Evolutionary conservation across 1,139 yeast genomes (phyloP).

Genomic region (Meyerozyma elateridarum): DNA sequence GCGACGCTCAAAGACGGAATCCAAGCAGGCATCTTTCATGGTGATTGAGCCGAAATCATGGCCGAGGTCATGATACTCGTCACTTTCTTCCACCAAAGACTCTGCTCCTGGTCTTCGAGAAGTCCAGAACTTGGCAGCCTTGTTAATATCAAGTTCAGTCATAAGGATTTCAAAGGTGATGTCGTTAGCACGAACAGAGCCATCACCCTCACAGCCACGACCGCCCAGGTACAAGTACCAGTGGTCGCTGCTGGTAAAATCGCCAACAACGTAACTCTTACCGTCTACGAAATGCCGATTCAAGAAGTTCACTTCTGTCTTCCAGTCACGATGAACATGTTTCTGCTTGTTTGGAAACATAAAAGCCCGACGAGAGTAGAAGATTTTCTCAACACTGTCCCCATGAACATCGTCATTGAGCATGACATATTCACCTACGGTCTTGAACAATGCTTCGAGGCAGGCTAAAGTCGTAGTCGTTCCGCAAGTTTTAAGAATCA

Average conservation of each 20-base stretch:
- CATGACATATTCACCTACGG: slow-evolving; percentile 35
- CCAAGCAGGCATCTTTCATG: slow-evolving; percentile 57
- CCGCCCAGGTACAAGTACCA: slow-evolving; percentile 86
- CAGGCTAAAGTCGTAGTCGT: slow-evolving; percentile 89
- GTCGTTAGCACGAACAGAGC: slow-evolving; percentile 31
- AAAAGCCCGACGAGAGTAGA: slow-evolving; percentile 86
- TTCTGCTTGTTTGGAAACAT: slow-evolving; percentile 88
- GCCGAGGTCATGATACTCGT: slow-evolving; percentile 65
- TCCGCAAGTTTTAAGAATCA: slow-evolving; percentile 92
- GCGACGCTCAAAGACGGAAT: slow-evolving; percentile 46
- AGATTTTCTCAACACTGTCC: slow-evolving; percentile 56
- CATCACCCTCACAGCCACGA: slow-evolving; percentile 14
- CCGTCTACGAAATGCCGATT: slow-evolving; percentile 60
- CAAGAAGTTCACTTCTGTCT: slow-evolving; percentile 67
- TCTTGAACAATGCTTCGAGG: slow-evolving; percentile 56
- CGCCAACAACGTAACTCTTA: slow-evolving; percentile 76
- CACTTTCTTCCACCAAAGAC: slow-evolving; percentile 32
- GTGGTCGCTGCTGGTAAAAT: slow-evolving; percentile 67
- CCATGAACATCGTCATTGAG: slow-evolving; percentile 27
- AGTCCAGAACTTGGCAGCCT: slow-evolving; percentile 59
- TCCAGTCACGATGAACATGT: slow-evolving; percentile 83
- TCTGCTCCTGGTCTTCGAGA: slow-evolving; percentile 50
- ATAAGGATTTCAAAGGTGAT: slow-evolving; percentile 87
- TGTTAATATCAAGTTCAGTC: slow-evolving; percentile 70
- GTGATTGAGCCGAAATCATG: slow-evolving; percentile 70